Percentiles rank a stretch among this genome's conserved stretches.
Conservation (phyloP, 371 early-diverging fungal genomes). For the Mucor plumbeus region DNA sequence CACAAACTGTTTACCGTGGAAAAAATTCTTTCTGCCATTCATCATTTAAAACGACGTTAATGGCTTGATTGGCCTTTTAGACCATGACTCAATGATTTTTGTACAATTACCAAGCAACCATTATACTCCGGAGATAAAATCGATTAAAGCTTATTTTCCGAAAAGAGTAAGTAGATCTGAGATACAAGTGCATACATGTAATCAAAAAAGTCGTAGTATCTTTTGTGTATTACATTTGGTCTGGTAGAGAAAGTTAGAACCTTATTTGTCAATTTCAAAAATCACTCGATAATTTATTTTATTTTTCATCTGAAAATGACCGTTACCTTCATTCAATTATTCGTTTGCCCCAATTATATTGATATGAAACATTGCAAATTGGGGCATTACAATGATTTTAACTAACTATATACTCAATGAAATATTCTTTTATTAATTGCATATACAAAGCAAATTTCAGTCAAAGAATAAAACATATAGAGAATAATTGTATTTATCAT, state of each 20-base stretch:
- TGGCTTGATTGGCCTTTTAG: constrained; percentile 5
- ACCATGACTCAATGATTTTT: constrained; percentile 7
- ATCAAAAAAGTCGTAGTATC: not conserved
- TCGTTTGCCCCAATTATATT: not conserved
- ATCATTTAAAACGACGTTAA: not conserved
- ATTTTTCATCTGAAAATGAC: no score
- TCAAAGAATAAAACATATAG: no score
- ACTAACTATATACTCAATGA: no score
- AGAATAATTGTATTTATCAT: no score
- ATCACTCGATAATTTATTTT: no score
- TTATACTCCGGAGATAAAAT: constrained; percentile 4
- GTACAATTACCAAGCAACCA: not conserved
- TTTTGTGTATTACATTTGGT: not conserved
- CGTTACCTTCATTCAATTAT: not conserved
- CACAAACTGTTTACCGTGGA: not conserved
- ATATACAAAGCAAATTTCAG: no score
- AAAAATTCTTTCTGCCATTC: not conserved
- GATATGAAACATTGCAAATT: not conserved
- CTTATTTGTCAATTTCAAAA: no score
- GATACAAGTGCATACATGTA: not conserved
- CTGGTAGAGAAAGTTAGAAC: not conserved
- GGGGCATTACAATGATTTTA: not conserved
- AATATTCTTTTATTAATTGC: no score
- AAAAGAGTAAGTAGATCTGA: not conserved
- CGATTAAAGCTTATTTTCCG: not conserved